A percentile compares a stretch with the other conserved stretches of the same genome.
Evolutionary conservation across 2,329 filamentous ascomycete genomes (phyloP).

Genomic region (Colletotrichum graminicola): DNA sequence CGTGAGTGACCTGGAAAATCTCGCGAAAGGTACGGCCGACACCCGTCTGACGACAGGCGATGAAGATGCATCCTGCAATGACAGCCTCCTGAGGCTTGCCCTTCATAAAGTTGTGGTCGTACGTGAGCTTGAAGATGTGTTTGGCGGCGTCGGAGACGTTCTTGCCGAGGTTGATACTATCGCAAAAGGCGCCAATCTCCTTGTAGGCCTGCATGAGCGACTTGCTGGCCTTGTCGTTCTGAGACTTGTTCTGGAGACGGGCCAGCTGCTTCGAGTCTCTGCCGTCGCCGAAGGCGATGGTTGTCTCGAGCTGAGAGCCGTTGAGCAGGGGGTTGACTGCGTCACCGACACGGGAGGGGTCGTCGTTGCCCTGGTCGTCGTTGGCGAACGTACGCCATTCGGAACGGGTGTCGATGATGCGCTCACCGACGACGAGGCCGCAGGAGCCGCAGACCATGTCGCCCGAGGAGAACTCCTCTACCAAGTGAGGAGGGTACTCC

Average conservation of each 20-base stretch:
- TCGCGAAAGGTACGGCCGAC: constrained; percentile 93
- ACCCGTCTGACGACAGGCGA: constrained; percentile 91
- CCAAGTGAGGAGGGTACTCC: constrained; percentile 89
- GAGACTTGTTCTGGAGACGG: constrained; percentile 85
- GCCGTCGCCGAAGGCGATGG: constrained; percentile 85
- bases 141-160: constrained; percentile 91
- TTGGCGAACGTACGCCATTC: constrained; percentile 99
- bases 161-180: constrained; percentile 84
- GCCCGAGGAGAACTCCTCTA: constrained; percentile 91
- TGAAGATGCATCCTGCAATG: constrained; percentile 97
- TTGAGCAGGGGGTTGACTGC: constrained; percentile 90
- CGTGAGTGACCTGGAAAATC: constrained; percentile 92
- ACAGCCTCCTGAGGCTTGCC: constrained; percentile 95
- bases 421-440: constrained; percentile 89
- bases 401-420: constrained; percentile 94
- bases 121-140: constrained; percentile 93
- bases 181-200: constrained; percentile 88
- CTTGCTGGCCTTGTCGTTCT: constrained; percentile 86
- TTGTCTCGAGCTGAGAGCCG: constrained; percentile 89
- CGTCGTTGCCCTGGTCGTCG: constrained; percentile 95
- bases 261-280: constrained; percentile 80
- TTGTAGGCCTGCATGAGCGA: constrained; percentile 85
- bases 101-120: constrained; percentile 94
- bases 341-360: constrained; percentile 98
- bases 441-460: constrained; percentile 95